Evolutionary conservation across 2,329 filamentous ascomycete genomes (phyloP).

Genomic region (Ophiostoma ulmi): DNA sequence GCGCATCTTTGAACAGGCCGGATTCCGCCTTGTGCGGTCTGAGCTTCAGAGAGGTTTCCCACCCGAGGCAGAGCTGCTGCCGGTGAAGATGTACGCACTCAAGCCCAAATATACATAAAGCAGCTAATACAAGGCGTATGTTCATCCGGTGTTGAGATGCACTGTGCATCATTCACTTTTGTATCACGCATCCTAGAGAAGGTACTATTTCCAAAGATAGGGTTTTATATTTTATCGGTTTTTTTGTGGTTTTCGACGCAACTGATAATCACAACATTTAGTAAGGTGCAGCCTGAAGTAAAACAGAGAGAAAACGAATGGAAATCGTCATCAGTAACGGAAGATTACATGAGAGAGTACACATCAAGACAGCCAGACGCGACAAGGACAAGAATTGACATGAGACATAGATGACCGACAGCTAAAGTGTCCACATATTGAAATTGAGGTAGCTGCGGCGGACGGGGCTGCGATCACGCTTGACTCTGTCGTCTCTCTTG

Average conservation of each 20-base stretch:
- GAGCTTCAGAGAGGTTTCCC: slow-evolving; percentile 71
- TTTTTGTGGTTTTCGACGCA: not conserved
- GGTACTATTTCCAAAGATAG: not conserved
- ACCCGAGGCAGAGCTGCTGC: slow-evolving; percentile 53
- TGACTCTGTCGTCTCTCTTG: not conserved
- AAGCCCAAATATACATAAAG: slow-evolving; percentile 39
- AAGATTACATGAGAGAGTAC: not conserved
- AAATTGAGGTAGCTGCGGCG: no score
- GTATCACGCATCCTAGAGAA: not conserved
- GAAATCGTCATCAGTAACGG: not conserved
- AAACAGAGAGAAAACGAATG: not conserved
- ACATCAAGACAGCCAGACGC: no score
- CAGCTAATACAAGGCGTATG: not conserved
- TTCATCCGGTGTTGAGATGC: no score
- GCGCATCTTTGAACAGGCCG: slow-evolving; percentile 62
- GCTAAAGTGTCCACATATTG: no score
- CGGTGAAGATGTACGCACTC: slow-evolving; percentile 74
- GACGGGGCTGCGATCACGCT: not conserved
- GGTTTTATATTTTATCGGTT: not conserved
- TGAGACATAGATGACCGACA: no score
- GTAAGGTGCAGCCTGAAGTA: not conserved
- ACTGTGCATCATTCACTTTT: no score
- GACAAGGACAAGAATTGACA: not conserved
- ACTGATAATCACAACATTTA: not conserved
- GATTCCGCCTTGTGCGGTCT: slow-evolving; percentile 60